Base-by-base conservation (phyloP, 2,329 filamentous ascomycete genomes). In the Cadophora sp. region DNA sequence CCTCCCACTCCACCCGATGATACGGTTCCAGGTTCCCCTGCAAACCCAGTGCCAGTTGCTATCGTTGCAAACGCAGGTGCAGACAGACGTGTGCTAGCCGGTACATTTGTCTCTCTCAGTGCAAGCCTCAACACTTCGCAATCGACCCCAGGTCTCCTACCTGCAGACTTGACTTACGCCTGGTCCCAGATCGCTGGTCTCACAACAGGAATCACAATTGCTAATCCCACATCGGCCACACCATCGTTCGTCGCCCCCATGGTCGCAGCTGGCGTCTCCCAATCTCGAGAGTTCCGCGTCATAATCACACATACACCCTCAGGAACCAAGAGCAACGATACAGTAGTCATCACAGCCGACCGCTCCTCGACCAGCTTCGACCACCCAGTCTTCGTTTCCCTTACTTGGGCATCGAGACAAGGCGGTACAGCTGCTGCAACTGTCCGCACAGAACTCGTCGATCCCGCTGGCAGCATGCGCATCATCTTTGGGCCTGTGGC, bases 401-500 rank as follows among this genome's bases (percentile, higher is more conserved):
- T 62, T 6, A 62, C 59, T 5, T 62, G 59, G 59, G 40, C 43
- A 3, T 48, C 59, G 3, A 62, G 29, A 31, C 59, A 62, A 51
- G 26, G 59, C 24, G 59, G 59, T 5, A 62, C 59, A 22, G 59
- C 43, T 14, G 43, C 59, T 12, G 59, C 59, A 2, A 46, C 40
- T 2, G 59, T 62, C 2, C 26, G 40, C 16, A 62, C 59, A 24
- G 59, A 62, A 19, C 59, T 62, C 24, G 46, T 62, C 1, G 59
- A 62, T 48, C 1, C 40, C 12, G 46, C 59, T 31, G 59, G 26
- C 22, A 50, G 40, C 40, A 62, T 62, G 59, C 37, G 59, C n/a
- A 62, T 62, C n/a, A 51, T 62, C 29, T 62, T 62, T 43, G 59
- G 59, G 3, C 59, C 59, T 22, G 59, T 62, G 26, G 26, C 24